phyloP scores from a whole-genome alignment of 345 rosid genomes.

The Nephelium lappaceum region DNA sequence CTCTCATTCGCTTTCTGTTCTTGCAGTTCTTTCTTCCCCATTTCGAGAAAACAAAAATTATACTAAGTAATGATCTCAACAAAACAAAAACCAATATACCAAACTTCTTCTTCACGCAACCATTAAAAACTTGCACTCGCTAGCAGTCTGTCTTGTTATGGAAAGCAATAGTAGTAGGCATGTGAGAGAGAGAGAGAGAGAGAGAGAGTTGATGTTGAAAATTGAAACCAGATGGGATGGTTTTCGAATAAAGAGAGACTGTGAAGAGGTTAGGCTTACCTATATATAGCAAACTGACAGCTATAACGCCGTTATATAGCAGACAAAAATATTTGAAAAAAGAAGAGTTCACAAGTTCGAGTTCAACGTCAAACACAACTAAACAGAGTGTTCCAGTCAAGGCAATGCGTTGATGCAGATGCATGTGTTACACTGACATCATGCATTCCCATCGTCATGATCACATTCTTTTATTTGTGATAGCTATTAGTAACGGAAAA shows the following conservation, averaged over 20 bases:
- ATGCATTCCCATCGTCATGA: too few species aligned
- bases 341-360: neutral
- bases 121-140: slow-evolving; percentile 37
- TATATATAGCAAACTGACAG: slow-evolving; percentile 46
- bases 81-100: slow-evolving; percentile 38
- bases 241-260: neutral
- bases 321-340: slow-evolving; percentile 15
- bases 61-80: neutral
- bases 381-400: slow-evolving; percentile 16
- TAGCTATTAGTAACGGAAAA: slow-evolving; percentile 29
- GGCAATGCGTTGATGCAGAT: neutral
- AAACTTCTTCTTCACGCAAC: slow-evolving; percentile 67
- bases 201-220: slow-evolving; percentile 20
- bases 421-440: neutral
- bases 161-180: neutral
- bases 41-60: slow-evolving; percentile 35
- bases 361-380: slow-evolving; percentile 18
- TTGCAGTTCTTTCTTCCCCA: slow-evolving; percentile 68
- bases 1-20: slow-evolving; percentile 33
- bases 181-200: slow-evolving; percentile 21
- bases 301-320: slow-evolving; percentile 52
- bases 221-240: slow-evolving; percentile 15
- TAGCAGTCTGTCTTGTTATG: neutral
- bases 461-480: too few species aligned
- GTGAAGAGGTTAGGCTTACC: neutral